These are phyloP conservation scores for Kodamaea kakaduensis DNA, from an alignment of 805 yeast species.

Conservation along the genomic window DNA sequence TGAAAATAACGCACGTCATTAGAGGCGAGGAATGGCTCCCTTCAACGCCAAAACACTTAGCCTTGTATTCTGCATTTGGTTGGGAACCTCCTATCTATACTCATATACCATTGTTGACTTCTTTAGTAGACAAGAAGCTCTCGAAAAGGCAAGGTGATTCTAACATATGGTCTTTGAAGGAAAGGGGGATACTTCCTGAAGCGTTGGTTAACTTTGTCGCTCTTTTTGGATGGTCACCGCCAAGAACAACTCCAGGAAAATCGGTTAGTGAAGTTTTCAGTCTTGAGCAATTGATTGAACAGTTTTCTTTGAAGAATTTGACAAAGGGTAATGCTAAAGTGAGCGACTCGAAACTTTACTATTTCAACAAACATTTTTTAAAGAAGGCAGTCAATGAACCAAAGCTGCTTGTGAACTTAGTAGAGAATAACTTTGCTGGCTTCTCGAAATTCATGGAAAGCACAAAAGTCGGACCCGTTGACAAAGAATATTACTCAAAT, in stretches of 20 bases:
- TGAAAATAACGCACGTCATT: slow-evolving; percentile 90
- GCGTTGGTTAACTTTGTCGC: slow-evolving; percentile 85
- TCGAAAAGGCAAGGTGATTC: slow-evolving; percentile 84
- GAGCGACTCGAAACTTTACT: slow-evolving; percentile 67
- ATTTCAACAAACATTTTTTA: slow-evolving; percentile 73
- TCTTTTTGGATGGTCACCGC: slow-evolving; percentile 93
- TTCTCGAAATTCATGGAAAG: slow-evolving; percentile 13
- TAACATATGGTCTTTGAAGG: slow-evolving; percentile 57
- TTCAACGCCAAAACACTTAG: slow-evolving; percentile 91
- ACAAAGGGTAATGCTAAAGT: slow-evolving; percentile 95
- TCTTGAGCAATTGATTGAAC: slow-evolving; percentile 46
- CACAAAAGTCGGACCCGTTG: slow-evolving; percentile 8
- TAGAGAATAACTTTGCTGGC: slow-evolving; percentile 25
- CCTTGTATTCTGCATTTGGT: slow-evolving; percentile 78
- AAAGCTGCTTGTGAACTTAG: slow-evolving; percentile 30
- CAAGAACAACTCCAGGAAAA: slow-evolving; percentile 46
- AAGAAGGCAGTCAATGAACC: slow-evolving; percentile 38
- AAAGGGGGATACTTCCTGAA: slow-evolving; percentile 73
- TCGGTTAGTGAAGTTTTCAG: slow-evolving; percentile 49
- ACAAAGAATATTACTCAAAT: slow-evolving; percentile 29
- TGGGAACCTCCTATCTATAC: slow-evolving; percentile 79
- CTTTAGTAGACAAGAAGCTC: slow-evolving; percentile 66
- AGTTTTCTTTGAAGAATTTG: slow-evolving; percentile 65
- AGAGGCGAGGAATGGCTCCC: slow-evolving; percentile 98
- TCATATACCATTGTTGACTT: slow-evolving; percentile 88